phyloP scores from a whole-genome alignment of 179 eudicot genomes.

The Beta macrorhiza region DNA sequence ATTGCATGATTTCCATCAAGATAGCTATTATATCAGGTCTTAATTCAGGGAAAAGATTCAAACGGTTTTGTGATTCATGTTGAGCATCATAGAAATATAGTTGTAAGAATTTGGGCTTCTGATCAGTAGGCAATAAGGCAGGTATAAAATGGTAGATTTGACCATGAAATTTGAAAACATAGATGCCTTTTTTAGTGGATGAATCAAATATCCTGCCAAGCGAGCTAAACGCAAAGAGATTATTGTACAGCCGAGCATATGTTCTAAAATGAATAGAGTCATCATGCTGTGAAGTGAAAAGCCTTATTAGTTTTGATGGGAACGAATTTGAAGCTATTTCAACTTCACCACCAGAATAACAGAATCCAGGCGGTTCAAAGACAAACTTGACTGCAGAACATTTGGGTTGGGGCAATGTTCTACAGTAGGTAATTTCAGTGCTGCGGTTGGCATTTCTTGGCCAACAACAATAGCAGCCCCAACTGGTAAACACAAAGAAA shows the following conservation, averaged over 20 bases:
- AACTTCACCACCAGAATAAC: not conserved
- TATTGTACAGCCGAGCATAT: not conserved
- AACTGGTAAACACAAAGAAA: too few species aligned
- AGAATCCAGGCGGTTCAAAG: not conserved
- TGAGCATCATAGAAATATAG: slow-evolving; percentile 12
- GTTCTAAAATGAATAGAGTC: not conserved
- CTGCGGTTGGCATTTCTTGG: not conserved
- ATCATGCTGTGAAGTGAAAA: not conserved
- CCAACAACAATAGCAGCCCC: too few species aligned
- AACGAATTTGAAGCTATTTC: not conserved
- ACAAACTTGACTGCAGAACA: not conserved
- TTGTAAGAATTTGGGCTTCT: not conserved
- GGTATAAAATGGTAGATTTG: not conserved
- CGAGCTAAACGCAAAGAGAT: not conserved
- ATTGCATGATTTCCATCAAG: not conserved
- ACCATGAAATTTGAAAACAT: not conserved
- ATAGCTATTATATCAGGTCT: not conserved
- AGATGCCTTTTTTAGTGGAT: not conserved
- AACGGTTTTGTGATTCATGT: not conserved
- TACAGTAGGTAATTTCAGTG: not conserved
- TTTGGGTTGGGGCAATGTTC: not conserved
- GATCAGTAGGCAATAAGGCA: not conserved
- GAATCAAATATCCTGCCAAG: not conserved
- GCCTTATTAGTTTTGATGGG: not conserved
- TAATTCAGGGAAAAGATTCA: not conserved